Percentiles rank a stretch among this genome's conserved stretches.
Conservation (phyloP, 1,284 basidiomycete genomes). For the Apiotrichum gamsii region DNA sequence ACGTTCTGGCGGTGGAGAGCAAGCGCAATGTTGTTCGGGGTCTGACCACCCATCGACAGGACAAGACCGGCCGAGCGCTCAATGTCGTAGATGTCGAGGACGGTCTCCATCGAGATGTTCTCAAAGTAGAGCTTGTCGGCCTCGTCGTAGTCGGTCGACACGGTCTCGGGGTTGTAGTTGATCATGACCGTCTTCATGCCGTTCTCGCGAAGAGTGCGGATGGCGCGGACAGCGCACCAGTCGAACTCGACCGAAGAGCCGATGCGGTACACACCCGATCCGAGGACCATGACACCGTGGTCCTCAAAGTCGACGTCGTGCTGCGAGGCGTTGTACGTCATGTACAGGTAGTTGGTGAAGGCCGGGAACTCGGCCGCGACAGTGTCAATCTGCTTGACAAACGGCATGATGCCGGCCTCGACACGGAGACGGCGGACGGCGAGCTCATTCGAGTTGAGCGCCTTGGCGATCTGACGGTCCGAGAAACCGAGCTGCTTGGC, state of each 20-base stretch:
- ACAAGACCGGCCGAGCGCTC: conserved; percentile 88
- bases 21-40: conserved; percentile 95
- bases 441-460: conserved; percentile 66
- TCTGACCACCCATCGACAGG: conserved; percentile 96
- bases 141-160: conserved; percentile 98
- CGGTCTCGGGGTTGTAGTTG: conserved; percentile 99
- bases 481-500: conserved; percentile 96
- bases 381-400: conserved; percentile 98
- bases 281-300: conserved; percentile 91
- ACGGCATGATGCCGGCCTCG: conserved; percentile 76
- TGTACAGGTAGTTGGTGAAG: conserved; percentile 98
- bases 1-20: conserved; percentile 91
- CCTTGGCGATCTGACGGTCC: conserved; percentile 77
- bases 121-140: conserved; percentile 98
- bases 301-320: conserved; percentile 87
- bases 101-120: conserved; percentile 93
- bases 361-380: conserved; percentile 98
- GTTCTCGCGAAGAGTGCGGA: conserved; percentile 86
- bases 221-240: conserved; percentile 98
- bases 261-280: conserved; percentile 97
- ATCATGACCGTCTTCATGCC: conserved; percentile 98
- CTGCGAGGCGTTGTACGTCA: conserved; percentile 90
- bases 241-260: conserved; percentile 99
- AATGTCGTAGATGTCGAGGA: conserved; percentile 92
- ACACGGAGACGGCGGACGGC: conserved; percentile 59